A percentile compares a stretch with the other conserved stretches of the same genome.
Conservation (phyloP, 2,329 filamentous ascomycete species). For the Microcyclosporella mali region DNA sequence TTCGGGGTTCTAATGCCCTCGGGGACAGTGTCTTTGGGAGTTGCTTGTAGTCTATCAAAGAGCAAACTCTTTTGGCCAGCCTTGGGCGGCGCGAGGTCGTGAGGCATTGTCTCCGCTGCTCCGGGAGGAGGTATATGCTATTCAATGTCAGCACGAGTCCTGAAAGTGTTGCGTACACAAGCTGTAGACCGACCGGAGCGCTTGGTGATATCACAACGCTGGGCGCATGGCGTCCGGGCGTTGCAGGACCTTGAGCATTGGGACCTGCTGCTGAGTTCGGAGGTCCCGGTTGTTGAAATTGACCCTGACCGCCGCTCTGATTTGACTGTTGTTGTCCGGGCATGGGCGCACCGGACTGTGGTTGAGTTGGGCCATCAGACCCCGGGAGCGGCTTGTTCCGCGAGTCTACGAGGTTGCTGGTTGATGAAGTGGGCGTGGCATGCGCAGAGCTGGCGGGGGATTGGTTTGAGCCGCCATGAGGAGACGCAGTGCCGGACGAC, state of each 20-base stretch:
- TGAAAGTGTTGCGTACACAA: no score
- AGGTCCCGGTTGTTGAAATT: conserved; percentile 18
- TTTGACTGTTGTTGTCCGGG: conserved; percentile 23
- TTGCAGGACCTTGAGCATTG: conserved; percentile 20
- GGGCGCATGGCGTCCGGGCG: conserved; percentile 43
- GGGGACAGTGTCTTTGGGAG: conserved; percentile 82
- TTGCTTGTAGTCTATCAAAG: conserved; percentile 83
- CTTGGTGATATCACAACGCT: conserved; percentile 94
- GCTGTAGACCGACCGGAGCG: conserved; percentile 62
- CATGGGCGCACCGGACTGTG: conserved; percentile 43
- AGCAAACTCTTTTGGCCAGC: conserved; percentile 81
- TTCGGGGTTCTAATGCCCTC: conserved; percentile 93
- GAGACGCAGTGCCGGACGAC: conserved; percentile 67
- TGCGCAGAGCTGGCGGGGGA: conserved; percentile 57
- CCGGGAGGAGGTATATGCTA: conserved; percentile 90
- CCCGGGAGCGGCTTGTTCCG: conserved; percentile 73
- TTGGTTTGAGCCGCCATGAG: conserved; percentile 51
- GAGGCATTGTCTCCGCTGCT: conserved; percentile 94
- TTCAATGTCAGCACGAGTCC: not conserved
- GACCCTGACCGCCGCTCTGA: conserved; percentile 12
- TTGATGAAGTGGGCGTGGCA: conserved; percentile 79
- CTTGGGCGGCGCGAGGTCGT: conserved; percentile 91
- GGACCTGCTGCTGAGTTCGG: conserved; percentile 12
- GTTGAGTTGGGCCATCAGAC: conserved; percentile 26
- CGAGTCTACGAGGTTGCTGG: conserved; percentile 75